Evolutionary conservation across 345 rosid species (phyloP), one percentile per base, ranked within the genome.

Genomic region (Camelina laxa): DNA sequence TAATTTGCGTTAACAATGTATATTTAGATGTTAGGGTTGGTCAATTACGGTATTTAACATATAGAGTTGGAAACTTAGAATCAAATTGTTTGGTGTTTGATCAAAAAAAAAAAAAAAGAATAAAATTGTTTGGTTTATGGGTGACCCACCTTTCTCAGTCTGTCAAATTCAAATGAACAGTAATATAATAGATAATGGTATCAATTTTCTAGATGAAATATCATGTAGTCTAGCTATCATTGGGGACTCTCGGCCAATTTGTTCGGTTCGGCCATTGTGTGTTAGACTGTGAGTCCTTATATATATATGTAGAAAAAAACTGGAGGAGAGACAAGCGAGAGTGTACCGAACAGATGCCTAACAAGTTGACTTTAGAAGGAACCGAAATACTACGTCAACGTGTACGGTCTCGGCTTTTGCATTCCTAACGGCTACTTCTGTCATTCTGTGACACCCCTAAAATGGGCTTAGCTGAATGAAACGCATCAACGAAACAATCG

Each of bases 71-170:
- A 22, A 22, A 22, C 24, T 22, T 22, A 31, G 58, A 50, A 66
- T 48, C 70, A 50, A 50, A 19, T 31, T 8, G 69, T 48, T 65
- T 50, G 47, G 59, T 66, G n/a, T n/a, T n/a, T n/a, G n/a, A n/a
- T n/a, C n/a, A n/a, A n/a, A n/a, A n/a, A n/a, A n/a, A n/a, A n/a
- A n/a, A n/a, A n/a, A n/a, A n/a, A n/a, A 31, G 58, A 50, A 66
- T 48, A 59, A 50, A 50, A 19, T 31, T 8, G 69, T 48, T 65
- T 50, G 47, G 59, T 66, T 20, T 66, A 50, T 35, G 35, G 13
- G 59, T 33, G 70, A 66, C 44, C 45, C 58, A 65, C 24, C 58
- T 65, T 49, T 22, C 13, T 8, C 35, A 20, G 1, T 55, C 12
- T 55, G 36, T 27, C 60, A 30, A 56, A 30, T 56, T 56, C 39